Percentiles rank a stretch among this genome's conserved stretches.
Conservation (phyloP, 495 filamentous ascomycete species). For the Tuber aestivum region DNA sequence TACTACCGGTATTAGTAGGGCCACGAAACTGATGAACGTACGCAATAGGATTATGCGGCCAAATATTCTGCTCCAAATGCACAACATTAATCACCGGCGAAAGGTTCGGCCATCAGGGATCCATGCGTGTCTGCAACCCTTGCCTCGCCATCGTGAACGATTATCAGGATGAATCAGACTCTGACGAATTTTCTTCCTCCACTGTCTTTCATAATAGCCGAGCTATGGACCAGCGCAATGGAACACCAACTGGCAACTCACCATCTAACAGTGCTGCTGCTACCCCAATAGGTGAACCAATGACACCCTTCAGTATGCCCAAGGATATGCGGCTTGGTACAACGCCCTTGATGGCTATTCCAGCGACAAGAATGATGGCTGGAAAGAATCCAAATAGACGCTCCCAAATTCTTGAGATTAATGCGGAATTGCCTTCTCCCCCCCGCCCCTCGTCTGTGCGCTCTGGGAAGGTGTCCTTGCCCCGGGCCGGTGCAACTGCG, state of each 20-base stretch:
- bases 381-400: slow-evolving; percentile 68
- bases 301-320: slow-evolving; percentile 37
- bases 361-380: slow-evolving; percentile 74
- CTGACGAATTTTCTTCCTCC: slow-evolving; percentile 61
- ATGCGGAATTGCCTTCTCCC: slow-evolving; percentile 60
- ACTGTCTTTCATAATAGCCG: slow-evolving; percentile 49
- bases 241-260: slow-evolving; percentile 33
- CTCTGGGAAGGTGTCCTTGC: slow-evolving; percentile 75
- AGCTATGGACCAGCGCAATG: slow-evolving; percentile 46
- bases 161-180: slow-evolving; percentile 75
- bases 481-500: slow-evolving; percentile 64
- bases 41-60: slow-evolving; percentile 62
- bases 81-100: slow-evolving; percentile 80
- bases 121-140: slow-evolving; percentile 87
- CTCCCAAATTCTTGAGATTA: slow-evolving; percentile 88
- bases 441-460: slow-evolving; percentile 82
- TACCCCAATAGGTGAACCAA: slow-evolving; percentile 49
- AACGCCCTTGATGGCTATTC: slow-evolving; percentile 71
- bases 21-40: slow-evolving; percentile 15
- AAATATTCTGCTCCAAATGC: slow-evolving; percentile 97
- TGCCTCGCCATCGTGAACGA: slow-evolving; percentile 89
- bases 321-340: slow-evolving; percentile 38
- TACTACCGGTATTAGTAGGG: neutral
- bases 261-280: slow-evolving; percentile 48
- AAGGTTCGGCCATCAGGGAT: slow-evolving; percentile 78